Conservation (phyloP, 1,139 yeast genomes). For the Geotrichum europaeum region DNA sequence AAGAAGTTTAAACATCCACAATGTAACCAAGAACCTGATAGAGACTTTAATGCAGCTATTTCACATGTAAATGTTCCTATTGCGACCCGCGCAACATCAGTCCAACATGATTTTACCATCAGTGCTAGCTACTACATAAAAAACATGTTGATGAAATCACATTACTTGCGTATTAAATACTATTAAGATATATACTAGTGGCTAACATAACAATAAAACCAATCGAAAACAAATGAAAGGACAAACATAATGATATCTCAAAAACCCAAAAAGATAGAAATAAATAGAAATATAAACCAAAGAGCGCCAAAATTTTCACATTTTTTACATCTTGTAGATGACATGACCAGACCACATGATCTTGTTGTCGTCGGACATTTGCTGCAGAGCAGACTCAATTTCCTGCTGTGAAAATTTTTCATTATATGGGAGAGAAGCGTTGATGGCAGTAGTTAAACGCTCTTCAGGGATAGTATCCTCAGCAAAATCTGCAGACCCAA, state of each 20-base stretch:
- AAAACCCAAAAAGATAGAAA: background rate
- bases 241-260: background rate
- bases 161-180: too few relatives aligned
- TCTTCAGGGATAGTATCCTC: slow-evolving; percentile 28
- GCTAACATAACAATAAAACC: background rate
- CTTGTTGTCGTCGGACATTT: slow-evolving; percentile 36
- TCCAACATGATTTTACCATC: too few relatives aligned
- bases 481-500: slow-evolving; percentile 30
- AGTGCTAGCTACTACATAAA: too few relatives aligned
- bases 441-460: slow-evolving; percentile 22
- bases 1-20: too few relatives aligned
- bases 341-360: slow-evolving; percentile 30
- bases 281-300: background rate
- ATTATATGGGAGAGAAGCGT: slow-evolving; percentile 32
- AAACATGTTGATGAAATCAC: too few relatives aligned
- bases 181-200: too few relatives aligned
- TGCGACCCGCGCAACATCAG: too few relatives aligned
- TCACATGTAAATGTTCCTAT: too few relatives aligned
- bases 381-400: slow-evolving; percentile 33
- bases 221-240: background rate
- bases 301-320: background rate
- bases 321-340: slow-evolving; percentile 23
- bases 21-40: too few relatives aligned
- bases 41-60: too few relatives aligned
- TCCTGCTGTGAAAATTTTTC: slow-evolving; percentile 35